A percentile compares a stretch with the other conserved stretches of the same genome.
Conservation (phyloP, 192 early-diverging fungal species). For the Backusella macrospora region DNA sequence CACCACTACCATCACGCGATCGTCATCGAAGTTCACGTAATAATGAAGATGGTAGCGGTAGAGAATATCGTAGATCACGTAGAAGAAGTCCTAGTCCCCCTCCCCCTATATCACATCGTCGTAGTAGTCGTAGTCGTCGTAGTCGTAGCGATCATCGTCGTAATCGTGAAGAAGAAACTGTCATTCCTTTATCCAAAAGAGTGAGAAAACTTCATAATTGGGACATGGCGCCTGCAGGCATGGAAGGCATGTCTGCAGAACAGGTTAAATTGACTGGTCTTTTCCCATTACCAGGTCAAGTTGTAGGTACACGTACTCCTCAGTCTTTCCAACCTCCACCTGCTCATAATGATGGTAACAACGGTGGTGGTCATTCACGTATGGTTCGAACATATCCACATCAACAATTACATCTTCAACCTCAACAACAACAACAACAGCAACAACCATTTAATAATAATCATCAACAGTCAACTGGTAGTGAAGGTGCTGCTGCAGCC, state of each 20-base stretch:
- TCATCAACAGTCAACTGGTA: neutral
- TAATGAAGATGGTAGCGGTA: constrained; percentile 14
- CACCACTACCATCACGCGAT: neutral
- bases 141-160: constrained; percentile 42
- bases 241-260: constrained; percentile 79
- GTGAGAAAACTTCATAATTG: constrained; percentile 83
- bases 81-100: constrained; percentile 29
- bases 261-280: constrained; percentile 89
- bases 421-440: neutral
- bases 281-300: constrained; percentile 78
- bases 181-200: constrained; percentile 80
- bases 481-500: constrained; percentile 37
- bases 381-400: constrained; percentile 29
- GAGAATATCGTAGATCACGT: constrained; percentile 41
- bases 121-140: constrained; percentile 35
- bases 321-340: constrained; percentile 28
- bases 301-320: constrained; percentile 39
- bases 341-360: neutral
- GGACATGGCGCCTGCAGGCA: constrained; percentile 91
- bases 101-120: neutral
- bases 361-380: neutral
- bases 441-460: constrained; percentile 44
- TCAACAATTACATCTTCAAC: neutral
- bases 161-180: constrained; percentile 42
- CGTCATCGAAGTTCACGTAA: constrained; percentile 25